Evolutionary conservation across 352 stramenopile genomes (phyloP), one percentile per base, ranked within the genome.

Genomic region (Pythium folliculosum): DNA sequence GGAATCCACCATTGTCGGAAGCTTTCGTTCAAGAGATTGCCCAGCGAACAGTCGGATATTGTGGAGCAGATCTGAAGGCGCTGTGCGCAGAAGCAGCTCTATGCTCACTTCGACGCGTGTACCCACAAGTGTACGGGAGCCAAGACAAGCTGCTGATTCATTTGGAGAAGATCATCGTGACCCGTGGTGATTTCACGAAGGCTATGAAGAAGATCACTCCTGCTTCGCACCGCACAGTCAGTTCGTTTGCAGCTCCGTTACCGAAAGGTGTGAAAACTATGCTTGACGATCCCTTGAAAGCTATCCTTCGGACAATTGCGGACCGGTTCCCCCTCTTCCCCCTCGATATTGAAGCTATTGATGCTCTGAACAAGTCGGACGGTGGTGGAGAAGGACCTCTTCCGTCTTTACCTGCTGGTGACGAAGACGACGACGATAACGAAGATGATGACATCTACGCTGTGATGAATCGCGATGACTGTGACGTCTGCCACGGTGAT

Each of bases 61-160:
- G 90, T 45, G 92, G 92, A 32, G 92, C 92, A 1, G 92, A 98
- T 59, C 82, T 97, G 50, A 98, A 97, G 66, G 90, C 91, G 10
- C 73, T 98, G 7, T 98, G 92, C 57, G 81, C 89, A 1, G 92
- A 98, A 63, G 86, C 92, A 1, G 90, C 90, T 6, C 69, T 98
- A n/a, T 94, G 86, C 57, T 87, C 91, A n/a, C 63, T 98, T 40
- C 77, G 89, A 27, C 80, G 92, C 17, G 77, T 85, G 27, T 97
- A 96, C 56, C 90, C 89, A 0, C 88, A 97, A 80, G 90, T 97
- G 14, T 96, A 97, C 50, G 76, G 66, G 21, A 94, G 79, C 61
- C 74, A 89, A 37, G 74, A 90, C 60, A 96, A 96, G 54, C 58
- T 95, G 40, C 52, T 91, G 37, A 92, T 94, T 35, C 80, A 92